Conservation (phyloP, 345 rosid genomes). For the Theobroma cacao region DNA sequence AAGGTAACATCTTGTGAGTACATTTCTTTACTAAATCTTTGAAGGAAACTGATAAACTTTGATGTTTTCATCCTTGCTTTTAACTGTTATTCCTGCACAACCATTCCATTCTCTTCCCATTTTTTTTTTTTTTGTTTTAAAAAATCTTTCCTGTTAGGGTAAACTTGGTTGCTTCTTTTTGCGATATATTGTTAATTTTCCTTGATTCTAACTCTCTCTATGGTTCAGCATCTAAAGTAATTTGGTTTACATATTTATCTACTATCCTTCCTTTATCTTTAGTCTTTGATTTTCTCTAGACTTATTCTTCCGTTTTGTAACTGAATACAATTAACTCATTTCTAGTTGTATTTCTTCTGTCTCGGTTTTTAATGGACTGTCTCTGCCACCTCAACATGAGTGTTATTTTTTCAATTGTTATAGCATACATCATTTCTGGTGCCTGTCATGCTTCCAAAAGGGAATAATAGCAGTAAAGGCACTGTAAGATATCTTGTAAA, state of each 20-base stretch:
- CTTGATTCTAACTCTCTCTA: not conserved
- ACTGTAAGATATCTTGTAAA: not conserved
- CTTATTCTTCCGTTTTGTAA: not conserved
- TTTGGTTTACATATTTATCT: not conserved
- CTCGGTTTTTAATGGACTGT: not conserved
- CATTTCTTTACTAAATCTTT: not conserved
- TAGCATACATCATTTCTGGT: not conserved
- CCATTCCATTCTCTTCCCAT: not conserved
- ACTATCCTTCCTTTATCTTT: no score
- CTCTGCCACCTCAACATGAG: not conserved
- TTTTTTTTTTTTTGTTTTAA: not conserved
- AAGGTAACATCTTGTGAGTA: conserved; percentile 38
- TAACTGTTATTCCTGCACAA: not conserved
- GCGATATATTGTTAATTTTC: not conserved
- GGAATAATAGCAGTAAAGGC: not conserved
- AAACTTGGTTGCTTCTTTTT: not conserved
- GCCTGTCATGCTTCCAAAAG: not conserved
- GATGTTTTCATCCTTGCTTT: not conserved
- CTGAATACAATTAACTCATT: not conserved
- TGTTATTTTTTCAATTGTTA: not conserved
- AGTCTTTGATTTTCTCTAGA: not conserved
- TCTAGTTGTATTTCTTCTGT: not conserved
- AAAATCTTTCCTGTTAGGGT: not conserved
- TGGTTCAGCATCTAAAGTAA: not conserved
- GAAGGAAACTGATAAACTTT: not conserved